Base-by-base conservation (phyloP, 176 grass and related monocot species). In the Cenchrus fungigraminus region DNA sequence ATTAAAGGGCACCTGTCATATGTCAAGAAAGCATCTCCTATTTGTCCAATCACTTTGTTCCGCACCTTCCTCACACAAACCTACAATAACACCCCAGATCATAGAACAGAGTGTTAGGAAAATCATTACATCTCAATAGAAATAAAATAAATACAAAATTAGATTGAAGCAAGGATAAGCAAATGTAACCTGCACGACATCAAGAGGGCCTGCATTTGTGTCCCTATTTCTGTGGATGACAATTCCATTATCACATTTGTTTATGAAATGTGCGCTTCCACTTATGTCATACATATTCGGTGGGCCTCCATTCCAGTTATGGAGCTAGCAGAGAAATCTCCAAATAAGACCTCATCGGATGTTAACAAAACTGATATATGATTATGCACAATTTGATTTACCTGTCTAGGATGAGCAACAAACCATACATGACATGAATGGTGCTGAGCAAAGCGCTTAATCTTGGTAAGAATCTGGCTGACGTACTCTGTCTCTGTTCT, bases 191-290 rank as follows among this genome's bases (percentile, higher is more conserved):
- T 92, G 90, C 13, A 99, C 94, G 4, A 81, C 64, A 82, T 99
- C 93, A 65, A 99, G 3, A 28, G 94, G 91, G 28, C 86, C 97
- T 82, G 81, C 63, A 68, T 91, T 89, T 66, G 20, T 49, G 74
- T 96, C 91, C 79, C 89, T 89, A 86, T 96, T 96, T 59, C 97
- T 84, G 82, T 97, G 97, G 49, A 99, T 66, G 37, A 97, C 97
- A 80, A 99, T 97, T 49, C 94, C 97, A 86, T 99, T 99, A 62
- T 99, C 97, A 88, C 97, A 99, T 92, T 99, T 94, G 68, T 99
- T 99, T 89, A 99, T 94, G 75, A 99, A 99, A 94, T 96, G 97
- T 14, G 97, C 94, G 51, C 97, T 99, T 68, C 94, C 97, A 77
- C 97, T 99, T 80, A 99, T 99, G 73, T 99, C 97, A 79, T 99